A percentile compares a stretch with the other conserved stretches of the same genome.
These are phyloP conservation scores for Dicorynia guianensis DNA, from an alignment of 306 rosid species.

Conservation along the genomic window DNA sequence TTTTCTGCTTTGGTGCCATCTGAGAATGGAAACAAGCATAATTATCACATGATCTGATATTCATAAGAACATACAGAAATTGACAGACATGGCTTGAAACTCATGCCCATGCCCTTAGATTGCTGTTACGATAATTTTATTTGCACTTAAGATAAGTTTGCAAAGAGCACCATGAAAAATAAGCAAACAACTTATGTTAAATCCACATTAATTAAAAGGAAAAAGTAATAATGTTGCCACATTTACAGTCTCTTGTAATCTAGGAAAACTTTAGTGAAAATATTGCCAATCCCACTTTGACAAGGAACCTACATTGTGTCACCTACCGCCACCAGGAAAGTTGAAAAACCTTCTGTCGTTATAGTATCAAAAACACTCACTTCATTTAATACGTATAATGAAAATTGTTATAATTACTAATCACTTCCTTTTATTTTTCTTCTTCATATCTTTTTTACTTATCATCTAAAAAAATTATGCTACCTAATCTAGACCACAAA, in stretches of 20 bases:
- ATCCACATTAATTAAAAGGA: conserved; percentile 2
- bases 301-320: background rate
- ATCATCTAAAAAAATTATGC: background rate
- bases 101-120: no score
- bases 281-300: background rate
- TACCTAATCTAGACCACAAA: background rate
- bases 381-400: background rate
- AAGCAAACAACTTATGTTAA: conserved; percentile 1
- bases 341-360: background rate
- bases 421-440: background rate
- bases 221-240: background rate
- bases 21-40: conserved; percentile 47
- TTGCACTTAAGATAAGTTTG: background rate
- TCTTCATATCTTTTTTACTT: background rate
- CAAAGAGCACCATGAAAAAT: conserved; percentile 5
- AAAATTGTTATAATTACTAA: no score
- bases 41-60: background rate
- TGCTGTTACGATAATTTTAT: conserved; percentile 25
- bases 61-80: no score
- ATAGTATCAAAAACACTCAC: background rate
- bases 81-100: no score
- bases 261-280: background rate
- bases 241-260: conserved; percentile 9
- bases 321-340: background rate
- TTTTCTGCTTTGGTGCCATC: conserved; percentile 94